Base-by-base conservation (phyloP, 805 yeast species). In the Isabelozyma rhagii region DNA sequence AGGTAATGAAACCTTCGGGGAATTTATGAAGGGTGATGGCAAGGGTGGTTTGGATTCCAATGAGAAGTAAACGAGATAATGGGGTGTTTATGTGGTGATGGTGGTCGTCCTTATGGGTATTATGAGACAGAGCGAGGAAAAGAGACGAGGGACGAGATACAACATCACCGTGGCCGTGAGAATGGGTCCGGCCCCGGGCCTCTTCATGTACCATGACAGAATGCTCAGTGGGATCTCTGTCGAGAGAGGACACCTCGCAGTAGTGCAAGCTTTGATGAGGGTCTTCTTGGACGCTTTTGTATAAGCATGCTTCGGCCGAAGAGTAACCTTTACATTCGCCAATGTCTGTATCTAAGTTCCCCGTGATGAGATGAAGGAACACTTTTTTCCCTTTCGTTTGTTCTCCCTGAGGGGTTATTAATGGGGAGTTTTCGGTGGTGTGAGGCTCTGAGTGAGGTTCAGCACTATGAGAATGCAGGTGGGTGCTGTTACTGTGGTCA, bases 1-100 rank as follows among this genome's bases (percentile, higher is more conserved):
- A 93, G 43, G 96, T 86, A 48, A 93, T 83, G 60, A 93, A 89
- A 0, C 99, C 99, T 68, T 93, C 99, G 0, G 99, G 99, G 25
- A 93, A 76, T 64, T 94, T 92, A 69, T 93, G 99, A 28, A 94
- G 68, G 0, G 96, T 81, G 28, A 93, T 82, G 0, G 96, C 98
- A 46, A 92, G 64, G 6, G 92, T 83, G 0, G 98, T 93, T 65
- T 94, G 97, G 18, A 94, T 65, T 3, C 97, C 97, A 50, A 93
- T 90, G 5, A 96, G 81, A 9, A 93, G 68, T n/a, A 93, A 69
- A 50, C 89, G 78, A 0, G 96, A 85, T 14, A 85, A 70, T 1
- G 94, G 92, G 0, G 96, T 83, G 49, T 82, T 83, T 17, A 88
- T 77, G 59, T 87, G 89, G 64, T 90, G 97, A 60, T 87, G 96